Evolutionary conservation across 176 grass and related monocot species (phyloP), one percentile per base, ranked within the genome.

Genomic region (Ensete glaucum): DNA sequence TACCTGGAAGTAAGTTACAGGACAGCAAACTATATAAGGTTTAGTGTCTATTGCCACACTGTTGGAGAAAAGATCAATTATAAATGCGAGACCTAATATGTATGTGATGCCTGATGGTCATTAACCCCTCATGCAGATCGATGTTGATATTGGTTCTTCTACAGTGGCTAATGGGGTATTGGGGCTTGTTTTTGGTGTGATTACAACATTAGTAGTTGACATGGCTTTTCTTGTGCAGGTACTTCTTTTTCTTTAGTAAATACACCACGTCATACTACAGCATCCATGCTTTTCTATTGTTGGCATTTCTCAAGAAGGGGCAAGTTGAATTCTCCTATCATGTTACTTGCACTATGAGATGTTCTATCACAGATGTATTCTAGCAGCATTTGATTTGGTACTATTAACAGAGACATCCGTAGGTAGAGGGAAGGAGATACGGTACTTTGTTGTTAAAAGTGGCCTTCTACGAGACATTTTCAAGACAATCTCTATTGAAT

Each of bases 181-280:
- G 78, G 90, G 94, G 73, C 79, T 98, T 54, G 94, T 98, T 5
- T 87, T 82, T 71, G 90, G 94, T 67, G 94, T 88, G 17, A 98
- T 98, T 65, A 98, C 88, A 3, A 89, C 94, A 9, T 82, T 98
- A 73, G 94, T 98, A 60, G 94, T 98, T 54, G 94, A 98, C 73
- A 98, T 98, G 94, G 94, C 94, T 62, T 98, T 98, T 79, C 94
- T 98, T 72, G 82, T 98, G 49, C 94, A 98, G 94, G 94, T 98
- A 84, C 51, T 83, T 73, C 2, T n/a, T 16, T 20, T 67, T 81
- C 0, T 43, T 53, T 34, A 50, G 22, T 16, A 76, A 2, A 53
- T 3, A 21, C 13, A 14, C 59, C 52, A n/a, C 2, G 21, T 52
- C 29, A 10, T 29, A 34, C 13, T 22, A 7, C 34, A 8, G 7